Evolutionary conservation across 2,329 filamentous ascomycete species (phyloP).

Genomic region (Ambrosiella cleistominuta): DNA sequence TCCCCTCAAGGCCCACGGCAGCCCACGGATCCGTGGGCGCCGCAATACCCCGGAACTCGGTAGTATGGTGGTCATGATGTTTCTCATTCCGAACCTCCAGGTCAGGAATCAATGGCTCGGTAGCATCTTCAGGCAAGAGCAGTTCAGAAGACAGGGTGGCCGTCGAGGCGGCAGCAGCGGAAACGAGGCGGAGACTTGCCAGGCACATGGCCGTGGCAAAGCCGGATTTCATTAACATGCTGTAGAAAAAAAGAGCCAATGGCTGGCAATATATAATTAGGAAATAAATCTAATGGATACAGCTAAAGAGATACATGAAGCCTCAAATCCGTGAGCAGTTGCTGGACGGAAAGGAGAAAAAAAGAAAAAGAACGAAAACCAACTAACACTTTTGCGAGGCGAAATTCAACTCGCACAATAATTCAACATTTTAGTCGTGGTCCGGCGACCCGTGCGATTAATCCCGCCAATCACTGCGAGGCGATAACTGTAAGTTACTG

Average conservation of each 20-base stretch:
- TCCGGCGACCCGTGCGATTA: neutral
- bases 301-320: neutral
- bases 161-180: neutral
- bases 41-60: constrained; percentile 14
- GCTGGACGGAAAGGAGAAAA: neutral
- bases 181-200: neutral
- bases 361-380: neutral
- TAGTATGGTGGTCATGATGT: neutral
- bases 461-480: too few relatives aligned
- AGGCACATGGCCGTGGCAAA: neutral
- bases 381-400: neutral
- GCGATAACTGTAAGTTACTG: too few relatives aligned
- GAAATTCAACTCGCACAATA: neutral
- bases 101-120: neutral
- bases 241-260: neutral
- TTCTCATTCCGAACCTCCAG: neutral
- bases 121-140: neutral
- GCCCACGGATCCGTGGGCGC: constrained; percentile 33
- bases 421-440: neutral
- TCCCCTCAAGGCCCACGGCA: constrained; percentile 29
- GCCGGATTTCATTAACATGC: neutral
- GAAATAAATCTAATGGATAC: neutral
- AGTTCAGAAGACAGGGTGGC: neutral
- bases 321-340: neutral
- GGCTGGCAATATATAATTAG: neutral